Evolutionary conservation across 75 land plant genomes (phyloP).

Genomic region (Pinus taeda): DNA sequence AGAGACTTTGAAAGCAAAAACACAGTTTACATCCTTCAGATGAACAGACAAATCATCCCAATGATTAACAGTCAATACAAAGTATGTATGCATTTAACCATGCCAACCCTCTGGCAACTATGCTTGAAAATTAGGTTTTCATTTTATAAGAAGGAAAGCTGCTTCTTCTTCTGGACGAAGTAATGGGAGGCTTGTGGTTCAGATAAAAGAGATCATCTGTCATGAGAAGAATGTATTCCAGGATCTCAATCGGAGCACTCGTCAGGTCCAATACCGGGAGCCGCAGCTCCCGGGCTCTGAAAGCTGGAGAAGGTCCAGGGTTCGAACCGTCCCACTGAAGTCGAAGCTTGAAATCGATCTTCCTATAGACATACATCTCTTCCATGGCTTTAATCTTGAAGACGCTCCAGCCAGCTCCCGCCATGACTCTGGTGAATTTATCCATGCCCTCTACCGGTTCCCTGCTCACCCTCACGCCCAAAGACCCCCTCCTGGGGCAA

Average conservation of each 20-base stretch:
- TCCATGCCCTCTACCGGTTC: constrained; percentile 25
- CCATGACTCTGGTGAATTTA: constrained; percentile 12
- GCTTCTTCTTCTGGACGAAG: not conserved
- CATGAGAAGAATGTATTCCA: constrained; percentile 42
- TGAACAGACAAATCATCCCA: too few species aligned
- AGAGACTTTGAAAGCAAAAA: too few species aligned
- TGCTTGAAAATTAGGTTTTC: not conserved
- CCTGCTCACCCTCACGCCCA: constrained; percentile 15
- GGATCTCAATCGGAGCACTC: constrained; percentile 29
- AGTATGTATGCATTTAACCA: too few species aligned
- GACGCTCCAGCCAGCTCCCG: constrained; percentile 33
- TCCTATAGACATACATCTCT: not conserved
- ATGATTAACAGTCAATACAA: too few species aligned
- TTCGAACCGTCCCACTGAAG: constrained; percentile 6
- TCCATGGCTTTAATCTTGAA: constrained; percentile 16
- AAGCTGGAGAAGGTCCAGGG: constrained; percentile 3
- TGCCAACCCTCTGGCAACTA: too few species aligned
- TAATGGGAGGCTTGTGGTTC: not conserved
- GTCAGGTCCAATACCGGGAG: constrained; percentile 30
- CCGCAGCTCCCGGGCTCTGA: constrained; percentile 30
- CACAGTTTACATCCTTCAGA: too few species aligned
- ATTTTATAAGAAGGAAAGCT: not conserved
- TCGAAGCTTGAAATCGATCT: constrained; percentile 1
- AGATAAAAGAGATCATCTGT: constrained; percentile 43
- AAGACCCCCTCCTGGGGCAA: constrained; percentile 10